phyloP scores from a whole-genome alignment of 352 stramenopile species.

The Globisporangium iwayamae region DNA sequence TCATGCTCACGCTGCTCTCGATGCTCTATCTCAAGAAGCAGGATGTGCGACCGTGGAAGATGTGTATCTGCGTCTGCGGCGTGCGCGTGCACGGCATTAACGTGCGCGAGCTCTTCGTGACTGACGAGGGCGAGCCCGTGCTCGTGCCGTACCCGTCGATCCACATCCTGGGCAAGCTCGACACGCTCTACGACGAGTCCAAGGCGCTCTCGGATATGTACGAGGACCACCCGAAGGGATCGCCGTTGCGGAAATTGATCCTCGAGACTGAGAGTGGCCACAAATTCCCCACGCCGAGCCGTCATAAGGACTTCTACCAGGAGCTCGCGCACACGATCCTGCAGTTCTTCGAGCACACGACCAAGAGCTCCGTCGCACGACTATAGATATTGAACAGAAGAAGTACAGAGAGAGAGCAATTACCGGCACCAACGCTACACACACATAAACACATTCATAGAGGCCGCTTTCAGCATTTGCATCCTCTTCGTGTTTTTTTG shows the following conservation, averaged over 20 bases:
- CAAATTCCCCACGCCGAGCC: constrained; percentile 61
- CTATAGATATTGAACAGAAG: constrained; percentile 10
- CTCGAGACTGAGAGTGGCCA: constrained; percentile 50
- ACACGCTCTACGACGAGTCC: constrained; percentile 44
- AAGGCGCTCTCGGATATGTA: constrained; percentile 44
- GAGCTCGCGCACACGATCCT: constrained; percentile 37
- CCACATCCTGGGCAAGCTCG: constrained; percentile 49
- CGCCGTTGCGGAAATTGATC: constrained; percentile 26
- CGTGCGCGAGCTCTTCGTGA: constrained; percentile 35
- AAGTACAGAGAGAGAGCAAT: neutral
- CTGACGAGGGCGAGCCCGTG: constrained; percentile 15
- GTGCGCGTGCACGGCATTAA: constrained; percentile 33
- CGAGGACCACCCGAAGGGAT: constrained; percentile 27
- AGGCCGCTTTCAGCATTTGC: neutral
- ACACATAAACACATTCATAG: constrained; percentile 3
- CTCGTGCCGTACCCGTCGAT: constrained; percentile 37
- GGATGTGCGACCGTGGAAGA: constrained; percentile 28
- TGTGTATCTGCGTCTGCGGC: constrained; percentile 44
- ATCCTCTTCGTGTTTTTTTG: no score
- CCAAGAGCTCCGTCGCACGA: constrained; percentile 27
- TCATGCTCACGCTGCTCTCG: constrained; percentile 39
- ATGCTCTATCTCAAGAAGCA: constrained; percentile 33
- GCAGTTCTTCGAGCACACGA: constrained; percentile 40
- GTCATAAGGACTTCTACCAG: constrained; percentile 42
- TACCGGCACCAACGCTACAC: neutral